Base-by-base conservation (phyloP, 1,139 yeast species). In the Scheffersomyces illinoinensis region DNA sequence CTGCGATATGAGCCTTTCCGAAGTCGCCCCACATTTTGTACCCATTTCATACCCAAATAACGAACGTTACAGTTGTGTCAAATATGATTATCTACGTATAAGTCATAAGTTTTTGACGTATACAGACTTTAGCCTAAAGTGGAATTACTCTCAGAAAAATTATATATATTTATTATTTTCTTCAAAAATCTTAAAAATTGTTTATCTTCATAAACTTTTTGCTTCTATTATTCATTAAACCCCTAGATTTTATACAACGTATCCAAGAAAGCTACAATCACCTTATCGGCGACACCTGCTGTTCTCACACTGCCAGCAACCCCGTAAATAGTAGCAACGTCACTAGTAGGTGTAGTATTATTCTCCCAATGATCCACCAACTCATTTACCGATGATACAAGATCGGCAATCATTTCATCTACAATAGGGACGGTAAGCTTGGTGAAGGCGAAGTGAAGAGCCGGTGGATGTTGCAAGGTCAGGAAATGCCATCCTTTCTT, bases 301-400 rank as follows among this genome's bases (percentile, higher is more conserved):
- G 98, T 91, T 60, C 85, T 79, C 47, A 95, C 85, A 68, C 95
- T 90, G 6, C 97, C 98, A 0, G 98, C 98, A 54, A 93, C 96
- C 64, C 99, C 98, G 69, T 95, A 95, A 57, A 95, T 71, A 1
- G 96, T 97, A 21, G 97, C 95, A 2, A 97, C 91, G 59, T 86
- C 90, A 53, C 89, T 75, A 20, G 58, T 61, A 14, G 62, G 53
- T 54, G 73, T 65, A 7, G 71, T 65, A 1, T 72, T 66, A 1
- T 62, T 64, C 18, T 66, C 61, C 3, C 76, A 66, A 33, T 68
- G 74, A 50, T 69, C 71, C 2, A 75, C 74, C 53, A 85, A 70
- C 53, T 80, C 84, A 21, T 69, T 66, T 2, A 90, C 85, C 18
- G 83, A 72, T 0, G 67, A 73, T 54, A 81, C 79, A 57, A 95